Conservation (phyloP, 129 eudicot genomes). For the Ambrosia trifida region DNA sequence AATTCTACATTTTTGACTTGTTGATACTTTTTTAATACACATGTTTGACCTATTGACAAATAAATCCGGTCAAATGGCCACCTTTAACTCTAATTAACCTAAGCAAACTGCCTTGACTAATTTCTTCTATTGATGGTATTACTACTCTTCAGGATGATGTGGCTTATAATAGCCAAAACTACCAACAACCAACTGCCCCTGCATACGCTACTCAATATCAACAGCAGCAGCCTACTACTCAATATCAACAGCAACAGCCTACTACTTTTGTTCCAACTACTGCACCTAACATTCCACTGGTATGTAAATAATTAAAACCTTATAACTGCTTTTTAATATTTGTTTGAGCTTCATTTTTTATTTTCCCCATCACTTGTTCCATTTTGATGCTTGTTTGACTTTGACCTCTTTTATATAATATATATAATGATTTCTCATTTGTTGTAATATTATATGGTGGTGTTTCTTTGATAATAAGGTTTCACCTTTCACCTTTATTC, state of each 20-base stretch:
- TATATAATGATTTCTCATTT: not conserved
- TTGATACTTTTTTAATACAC: too few relatives aligned
- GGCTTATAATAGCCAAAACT: slow-evolving; percentile 45
- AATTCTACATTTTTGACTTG: not conserved
- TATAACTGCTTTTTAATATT: slow-evolving; percentile 13
- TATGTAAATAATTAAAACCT: slow-evolving; percentile 21
- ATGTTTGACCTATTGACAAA: not conserved
- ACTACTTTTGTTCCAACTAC: slow-evolving; percentile 67
- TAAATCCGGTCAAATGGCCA: not conserved
- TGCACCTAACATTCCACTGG: slow-evolving; percentile 55
- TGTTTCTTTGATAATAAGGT: slow-evolving; percentile 10
- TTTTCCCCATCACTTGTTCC: slow-evolving; percentile 2
- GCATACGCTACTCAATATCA: slow-evolving; percentile 50
- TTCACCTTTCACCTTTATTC: not conserved
- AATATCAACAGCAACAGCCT: slow-evolving; percentile 34
- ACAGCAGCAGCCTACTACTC: slow-evolving; percentile 28
- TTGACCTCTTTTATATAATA: not conserved
- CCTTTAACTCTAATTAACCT: slow-evolving; percentile 2
- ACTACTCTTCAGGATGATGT: slow-evolving; percentile 29
- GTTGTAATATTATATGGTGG: not conserved
- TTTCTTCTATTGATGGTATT: slow-evolving; percentile 15
- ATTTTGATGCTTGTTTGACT: not conserved
- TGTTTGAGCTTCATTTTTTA: not conserved
- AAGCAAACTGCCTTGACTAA: not conserved
- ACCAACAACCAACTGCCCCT: slow-evolving; percentile 54